Conservation (phyloP, 805 yeast species). For the Candida pini region DNA sequence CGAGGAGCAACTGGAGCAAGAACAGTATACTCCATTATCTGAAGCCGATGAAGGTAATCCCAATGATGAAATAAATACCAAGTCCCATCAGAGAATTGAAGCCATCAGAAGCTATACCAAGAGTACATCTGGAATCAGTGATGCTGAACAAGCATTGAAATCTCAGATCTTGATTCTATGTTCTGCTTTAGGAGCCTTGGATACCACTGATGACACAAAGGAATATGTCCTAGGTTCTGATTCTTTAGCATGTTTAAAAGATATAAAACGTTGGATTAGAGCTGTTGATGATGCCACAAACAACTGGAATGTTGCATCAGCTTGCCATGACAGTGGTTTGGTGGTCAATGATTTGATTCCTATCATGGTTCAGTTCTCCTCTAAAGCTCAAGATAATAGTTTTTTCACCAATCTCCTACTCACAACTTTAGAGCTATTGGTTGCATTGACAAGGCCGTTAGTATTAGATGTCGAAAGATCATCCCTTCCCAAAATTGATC, state of each 20-base stretch:
- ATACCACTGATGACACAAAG: conserved; percentile 43
- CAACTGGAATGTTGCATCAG: conserved; percentile 78
- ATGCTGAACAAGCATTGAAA: conserved; percentile 36
- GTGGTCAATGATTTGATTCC: conserved; percentile 68
- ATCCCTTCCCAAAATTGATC: conserved; percentile 48
- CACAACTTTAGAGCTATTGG: conserved; percentile 72
- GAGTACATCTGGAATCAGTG: conserved; percentile 6
- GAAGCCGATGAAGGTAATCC: conserved; percentile 7
- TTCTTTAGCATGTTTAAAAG: conserved; percentile 80
- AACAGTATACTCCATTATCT: conserved; percentile 13
- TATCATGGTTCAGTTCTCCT: conserved; percentile 64
- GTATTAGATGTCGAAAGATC: conserved; percentile 55
- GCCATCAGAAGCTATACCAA: conserved; percentile 3
- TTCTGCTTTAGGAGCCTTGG: conserved; percentile 89
- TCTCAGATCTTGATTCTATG: conserved; percentile 79
- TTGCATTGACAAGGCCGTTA: conserved; percentile 82
- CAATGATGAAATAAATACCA: conserved; percentile 1
- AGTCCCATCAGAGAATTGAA: conserved; percentile 3
- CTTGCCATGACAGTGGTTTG: conserved; percentile 75
- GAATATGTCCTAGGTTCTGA: conserved; percentile 80
- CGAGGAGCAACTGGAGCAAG: conserved; percentile 20
- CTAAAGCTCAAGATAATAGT: conserved; percentile 28
- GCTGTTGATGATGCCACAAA: conserved; percentile 70
- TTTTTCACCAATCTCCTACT: conserved; percentile 59
- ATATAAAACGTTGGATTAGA: conserved; percentile 82